phyloP scores from a whole-genome alignment of 768 basidiomycete species.

The Russula virescens region DNA sequence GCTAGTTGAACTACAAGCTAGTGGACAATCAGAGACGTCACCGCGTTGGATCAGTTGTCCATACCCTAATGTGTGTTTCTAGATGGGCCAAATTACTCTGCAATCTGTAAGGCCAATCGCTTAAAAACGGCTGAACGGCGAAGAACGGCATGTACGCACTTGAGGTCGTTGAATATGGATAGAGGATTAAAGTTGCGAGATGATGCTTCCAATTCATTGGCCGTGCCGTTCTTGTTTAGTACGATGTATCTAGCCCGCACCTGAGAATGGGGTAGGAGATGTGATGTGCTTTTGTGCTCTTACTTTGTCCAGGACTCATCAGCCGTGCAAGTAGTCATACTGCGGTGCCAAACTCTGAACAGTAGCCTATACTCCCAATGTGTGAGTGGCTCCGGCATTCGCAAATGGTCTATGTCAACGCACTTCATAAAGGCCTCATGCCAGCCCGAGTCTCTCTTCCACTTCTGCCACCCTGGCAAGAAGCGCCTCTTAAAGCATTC shows the following conservation, averaged over 20 bases:
- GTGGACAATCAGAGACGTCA: background rate
- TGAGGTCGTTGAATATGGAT: constrained; percentile 66
- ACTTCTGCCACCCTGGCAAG: constrained; percentile 69
- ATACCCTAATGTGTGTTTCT: constrained; percentile 59
- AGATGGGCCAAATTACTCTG: constrained; percentile 66
- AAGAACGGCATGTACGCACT: constrained; percentile 40
- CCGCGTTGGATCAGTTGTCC: constrained; percentile 25
- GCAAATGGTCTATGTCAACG: constrained; percentile 27
- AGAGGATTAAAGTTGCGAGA: constrained; percentile 66
- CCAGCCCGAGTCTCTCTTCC: constrained; percentile 61
- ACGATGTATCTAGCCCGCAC: constrained; percentile 54
- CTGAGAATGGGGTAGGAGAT: background rate
- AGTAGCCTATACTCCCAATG: constrained; percentile 41
- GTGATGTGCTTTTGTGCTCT: constrained; percentile 22
- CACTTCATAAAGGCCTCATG: constrained; percentile 62
- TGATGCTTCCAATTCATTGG: constrained; percentile 61
- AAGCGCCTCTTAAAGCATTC: constrained; percentile 68
- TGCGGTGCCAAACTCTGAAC: constrained; percentile 64
- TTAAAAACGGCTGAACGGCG: background rate
- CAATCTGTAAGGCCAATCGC: constrained; percentile 36
- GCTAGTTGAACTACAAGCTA: constrained; percentile 65
- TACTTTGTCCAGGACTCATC: constrained; percentile 85
- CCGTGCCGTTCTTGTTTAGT: constrained; percentile 68
- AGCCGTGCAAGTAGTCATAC: constrained; percentile 59
- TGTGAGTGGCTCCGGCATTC: constrained; percentile 12